Percentiles rank a stretch among this genome's conserved stretches.
These are phyloP conservation scores for Emmonsiellopsis sp. DNA, from an alignment of 2,329 filamentous ascomycete species.

Conservation along the genomic window DNA sequence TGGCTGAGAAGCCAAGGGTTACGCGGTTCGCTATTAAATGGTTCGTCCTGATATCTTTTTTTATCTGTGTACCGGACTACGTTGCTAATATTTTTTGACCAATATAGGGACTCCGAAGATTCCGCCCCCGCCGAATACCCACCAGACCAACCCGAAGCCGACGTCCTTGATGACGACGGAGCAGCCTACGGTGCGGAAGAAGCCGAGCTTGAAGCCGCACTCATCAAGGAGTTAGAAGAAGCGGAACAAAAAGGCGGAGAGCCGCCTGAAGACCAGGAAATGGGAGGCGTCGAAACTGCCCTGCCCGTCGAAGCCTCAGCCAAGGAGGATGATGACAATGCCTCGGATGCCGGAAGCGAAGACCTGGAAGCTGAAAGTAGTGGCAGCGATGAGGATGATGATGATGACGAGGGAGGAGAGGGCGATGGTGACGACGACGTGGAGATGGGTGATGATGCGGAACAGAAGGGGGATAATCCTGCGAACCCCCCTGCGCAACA, in stretches of 20 bases:
- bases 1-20: conserved; percentile 94
- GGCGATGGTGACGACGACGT: conserved; percentile 49
- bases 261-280: conserved; percentile 58
- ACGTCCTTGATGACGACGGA: conserved; percentile 70
- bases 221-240: conserved; percentile 42
- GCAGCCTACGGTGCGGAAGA: conserved; percentile 88
- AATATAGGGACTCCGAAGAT: conserved; percentile 83
- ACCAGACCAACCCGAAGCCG: conserved; percentile 93
- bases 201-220: conserved; percentile 59
- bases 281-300: conserved; percentile 55
- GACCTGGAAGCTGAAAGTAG: conserved; percentile 70
- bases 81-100: neutral
- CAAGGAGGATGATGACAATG: conserved; percentile 53
- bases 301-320: conserved; percentile 22
- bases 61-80: conserved; percentile 14
- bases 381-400: conserved; percentile 60
- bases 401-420: conserved; percentile 53
- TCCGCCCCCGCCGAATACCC: conserved; percentile 93
- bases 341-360: conserved; percentile 66
- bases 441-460: conserved; percentile 48
- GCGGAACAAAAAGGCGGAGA: conserved; percentile 32
- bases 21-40: conserved; percentile 98
- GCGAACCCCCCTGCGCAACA: conserved; percentile 17
- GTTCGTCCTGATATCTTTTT: conserved; percentile 42
- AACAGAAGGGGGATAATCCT: conserved; percentile 28